A percentile compares a stretch with the other conserved stretches of the same genome.
phyloP scores from a whole-genome alignment of 768 basidiomycete species.

The Rhodotorula graminis region DNA sequence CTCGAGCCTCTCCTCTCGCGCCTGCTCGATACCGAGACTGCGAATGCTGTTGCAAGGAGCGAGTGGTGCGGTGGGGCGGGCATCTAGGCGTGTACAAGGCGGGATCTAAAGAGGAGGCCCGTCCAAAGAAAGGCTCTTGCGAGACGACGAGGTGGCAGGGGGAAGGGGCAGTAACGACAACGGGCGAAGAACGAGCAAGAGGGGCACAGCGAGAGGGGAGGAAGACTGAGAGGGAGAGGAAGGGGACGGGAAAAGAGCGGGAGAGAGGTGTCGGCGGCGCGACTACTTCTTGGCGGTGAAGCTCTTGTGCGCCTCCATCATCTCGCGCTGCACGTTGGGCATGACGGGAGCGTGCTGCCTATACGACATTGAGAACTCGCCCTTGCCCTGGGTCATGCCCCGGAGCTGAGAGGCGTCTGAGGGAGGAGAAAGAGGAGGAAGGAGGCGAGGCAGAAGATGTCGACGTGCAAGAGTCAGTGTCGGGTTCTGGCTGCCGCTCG shows the following conservation, averaged over 20 bases:
- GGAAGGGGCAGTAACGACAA: background rate
- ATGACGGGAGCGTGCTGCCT: slow-evolving; percentile 77
- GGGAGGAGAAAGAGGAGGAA: background rate
- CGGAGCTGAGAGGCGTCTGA: background rate
- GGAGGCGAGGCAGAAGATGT: too few species aligned
- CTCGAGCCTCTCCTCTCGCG: too few species aligned
- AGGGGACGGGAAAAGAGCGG: background rate
- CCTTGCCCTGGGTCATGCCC: slow-evolving; percentile 81
- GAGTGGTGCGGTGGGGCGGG: background rate
- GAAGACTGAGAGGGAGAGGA: background rate
- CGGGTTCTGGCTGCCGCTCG: too few species aligned
- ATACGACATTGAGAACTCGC: slow-evolving; percentile 51
- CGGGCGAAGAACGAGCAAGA: background rate
- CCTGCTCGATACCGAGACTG: background rate
- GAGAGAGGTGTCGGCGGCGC: background rate
- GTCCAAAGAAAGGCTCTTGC: background rate
- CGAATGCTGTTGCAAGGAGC: background rate
- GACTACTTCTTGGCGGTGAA: slow-evolving; percentile 21
- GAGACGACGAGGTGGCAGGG: background rate
- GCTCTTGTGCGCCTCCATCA: slow-evolving; percentile 58
- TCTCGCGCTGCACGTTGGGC: slow-evolving; percentile 78
- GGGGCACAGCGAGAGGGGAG: background rate
- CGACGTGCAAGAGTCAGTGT: background rate
- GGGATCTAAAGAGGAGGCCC: background rate
- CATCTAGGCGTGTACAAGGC: background rate